Conservation (phyloP, 768 basidiomycete species). For the Sporobolomyces pararoseus region DNA sequence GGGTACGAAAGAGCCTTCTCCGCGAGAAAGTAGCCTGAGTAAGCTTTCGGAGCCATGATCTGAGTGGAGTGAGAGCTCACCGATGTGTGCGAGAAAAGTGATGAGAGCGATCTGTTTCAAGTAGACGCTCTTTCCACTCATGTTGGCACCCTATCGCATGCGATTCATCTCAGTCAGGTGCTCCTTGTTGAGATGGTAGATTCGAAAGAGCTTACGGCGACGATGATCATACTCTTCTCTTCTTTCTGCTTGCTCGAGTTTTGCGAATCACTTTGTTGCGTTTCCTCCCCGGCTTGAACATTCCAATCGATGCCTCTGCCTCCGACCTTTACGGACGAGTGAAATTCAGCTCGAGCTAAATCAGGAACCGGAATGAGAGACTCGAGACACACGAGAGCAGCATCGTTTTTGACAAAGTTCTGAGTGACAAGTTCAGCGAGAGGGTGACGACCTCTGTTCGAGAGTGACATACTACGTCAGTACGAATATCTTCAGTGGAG, state of each 20-base stretch:
- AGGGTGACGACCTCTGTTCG: slow-evolving; percentile 63
- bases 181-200: too few species aligned
- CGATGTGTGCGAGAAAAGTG: slow-evolving; percentile 87
- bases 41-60: slow-evolving; percentile 59
- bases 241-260: neutral
- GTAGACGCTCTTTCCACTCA: slow-evolving; percentile 94
- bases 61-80: slow-evolving; percentile 38
- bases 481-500: too few species aligned
- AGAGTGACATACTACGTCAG: too few species aligned
- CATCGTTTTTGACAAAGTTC: slow-evolving; percentile 65
- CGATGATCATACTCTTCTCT: slow-evolving; percentile 58
- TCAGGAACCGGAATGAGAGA: too few species aligned
- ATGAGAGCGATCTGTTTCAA: slow-evolving; percentile 90
- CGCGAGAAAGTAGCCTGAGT: too few species aligned
- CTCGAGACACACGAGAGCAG: slow-evolving; percentile 53
- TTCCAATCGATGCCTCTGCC: neutral
- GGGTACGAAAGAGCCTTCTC: slow-evolving; percentile 67
- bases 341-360: neutral
- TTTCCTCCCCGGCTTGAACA: neutral
- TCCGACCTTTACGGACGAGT: slow-evolving; percentile 29
- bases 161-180: neutral
- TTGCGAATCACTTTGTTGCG: slow-evolving; percentile 28
- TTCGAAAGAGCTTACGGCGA: slow-evolving; percentile 2
- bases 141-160: slow-evolving; percentile 70
- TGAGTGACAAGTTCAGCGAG: slow-evolving; percentile 80